These are phyloP conservation scores for Globisporangium solare DNA, from an alignment of 352 stramenopile species.

Conservation along the genomic window DNA sequence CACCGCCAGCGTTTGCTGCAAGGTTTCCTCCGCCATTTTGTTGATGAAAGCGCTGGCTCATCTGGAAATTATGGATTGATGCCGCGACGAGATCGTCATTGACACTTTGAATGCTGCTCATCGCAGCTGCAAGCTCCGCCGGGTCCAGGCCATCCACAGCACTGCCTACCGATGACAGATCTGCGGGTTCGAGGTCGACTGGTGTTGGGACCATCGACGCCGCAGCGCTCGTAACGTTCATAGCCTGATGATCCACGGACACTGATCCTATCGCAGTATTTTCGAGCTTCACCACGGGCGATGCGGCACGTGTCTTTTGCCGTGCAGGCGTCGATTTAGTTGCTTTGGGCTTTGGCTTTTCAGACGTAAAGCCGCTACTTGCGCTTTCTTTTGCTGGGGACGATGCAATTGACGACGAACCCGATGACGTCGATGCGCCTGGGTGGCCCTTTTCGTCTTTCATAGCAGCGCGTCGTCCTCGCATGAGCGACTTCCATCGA, in stretches of 20 bases:
- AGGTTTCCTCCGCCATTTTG: conserved; percentile 9
- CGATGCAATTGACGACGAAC: background rate
- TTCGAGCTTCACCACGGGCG: conserved; percentile 25
- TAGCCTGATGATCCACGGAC: background rate
- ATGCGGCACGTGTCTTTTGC: conserved; percentile 30
- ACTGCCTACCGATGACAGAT: conserved; percentile 9
- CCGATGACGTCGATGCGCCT: background rate
- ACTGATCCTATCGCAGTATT: conserved; percentile 7
- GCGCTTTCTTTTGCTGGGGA: background rate
- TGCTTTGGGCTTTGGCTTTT: conserved; percentile 31
- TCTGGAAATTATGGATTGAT: conserved; percentile 73
- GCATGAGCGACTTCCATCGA: conserved; percentile 90
- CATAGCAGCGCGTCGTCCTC: conserved; percentile 55
- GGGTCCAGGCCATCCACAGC: conserved; percentile 16
- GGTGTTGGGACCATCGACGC: background rate
- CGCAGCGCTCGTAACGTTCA: too few species aligned
- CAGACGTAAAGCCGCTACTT: conserved; percentile 1
- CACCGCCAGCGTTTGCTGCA: conserved; percentile 3
- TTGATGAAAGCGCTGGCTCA: conserved; percentile 56
- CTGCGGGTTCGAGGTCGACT: conserved; percentile 3
- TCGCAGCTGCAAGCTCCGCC: conserved; percentile 24
- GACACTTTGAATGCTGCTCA: conserved; percentile 44
- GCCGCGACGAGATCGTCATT: conserved; percentile 64
- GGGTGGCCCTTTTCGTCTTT: conserved; percentile 54
- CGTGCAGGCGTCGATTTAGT: conserved; percentile 33